phyloP scores from a whole-genome alignment of 2,329 filamentous ascomycete genomes.

The Madurella fahalii region DNA sequence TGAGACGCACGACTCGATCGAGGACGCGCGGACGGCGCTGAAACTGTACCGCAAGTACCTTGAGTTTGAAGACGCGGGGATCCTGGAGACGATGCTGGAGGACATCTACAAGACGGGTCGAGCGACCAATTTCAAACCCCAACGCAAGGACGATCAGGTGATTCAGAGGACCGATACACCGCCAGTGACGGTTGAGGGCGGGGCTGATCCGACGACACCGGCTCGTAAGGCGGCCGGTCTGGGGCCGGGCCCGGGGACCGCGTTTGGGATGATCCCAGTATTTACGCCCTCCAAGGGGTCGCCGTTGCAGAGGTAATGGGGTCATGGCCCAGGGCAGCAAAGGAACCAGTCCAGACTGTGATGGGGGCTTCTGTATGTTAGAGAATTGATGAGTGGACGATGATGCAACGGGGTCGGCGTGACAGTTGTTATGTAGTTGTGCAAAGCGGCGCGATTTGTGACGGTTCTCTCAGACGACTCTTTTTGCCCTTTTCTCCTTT shows the following conservation, averaged over 20 bases:
- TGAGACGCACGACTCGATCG: constrained; percentile 89
- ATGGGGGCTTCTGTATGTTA: neutral
- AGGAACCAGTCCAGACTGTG: too few species aligned
- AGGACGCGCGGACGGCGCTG: constrained; percentile 87
- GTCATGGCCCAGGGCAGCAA: too few species aligned
- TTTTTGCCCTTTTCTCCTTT: too few species aligned
- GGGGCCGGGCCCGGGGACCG: neutral
- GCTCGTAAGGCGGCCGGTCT: constrained; percentile 15
- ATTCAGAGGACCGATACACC: constrained; percentile 51
- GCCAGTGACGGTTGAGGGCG: constrained; percentile 36
- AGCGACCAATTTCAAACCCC: constrained; percentile 49
- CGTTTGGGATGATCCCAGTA: constrained; percentile 13
- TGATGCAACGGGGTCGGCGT: too few species aligned
- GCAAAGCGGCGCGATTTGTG: too few species aligned
- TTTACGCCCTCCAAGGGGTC: constrained; percentile 15
- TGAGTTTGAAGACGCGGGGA: constrained; percentile 82
- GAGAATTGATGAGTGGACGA: neutral
- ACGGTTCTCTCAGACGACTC: too few species aligned
- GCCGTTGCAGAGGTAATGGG: constrained; percentile 7
- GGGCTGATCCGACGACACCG: constrained; percentile 19
- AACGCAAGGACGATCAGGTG: constrained; percentile 43
- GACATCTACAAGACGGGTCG: constrained; percentile 66
- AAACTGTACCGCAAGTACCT: constrained; percentile 85
- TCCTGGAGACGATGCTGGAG: constrained; percentile 76
- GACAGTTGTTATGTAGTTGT: too few species aligned